These are phyloP conservation scores for Begonia loranthoides DNA, from an alignment of 306 rosid genomes.

Conservation along the genomic window DNA sequence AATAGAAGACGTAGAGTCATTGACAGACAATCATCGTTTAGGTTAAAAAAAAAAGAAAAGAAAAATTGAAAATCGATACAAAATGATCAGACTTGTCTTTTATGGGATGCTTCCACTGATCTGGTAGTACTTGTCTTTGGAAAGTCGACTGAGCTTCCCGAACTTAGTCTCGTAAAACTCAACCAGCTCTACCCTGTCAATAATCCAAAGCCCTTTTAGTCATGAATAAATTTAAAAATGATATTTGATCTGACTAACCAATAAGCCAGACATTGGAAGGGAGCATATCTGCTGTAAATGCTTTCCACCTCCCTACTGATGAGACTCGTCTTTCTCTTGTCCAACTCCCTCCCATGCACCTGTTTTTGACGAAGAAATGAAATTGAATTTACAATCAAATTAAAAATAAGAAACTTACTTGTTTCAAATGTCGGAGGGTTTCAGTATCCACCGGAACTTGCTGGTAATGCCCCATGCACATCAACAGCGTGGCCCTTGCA, in stretches of 20 bases:
- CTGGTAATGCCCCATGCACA: slow-evolving; percentile 20
- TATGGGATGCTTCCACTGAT: slow-evolving; percentile 15
- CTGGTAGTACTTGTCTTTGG: slow-evolving; percentile 4
- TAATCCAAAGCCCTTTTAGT: not conserved
- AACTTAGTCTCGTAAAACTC: slow-evolving; percentile 14
- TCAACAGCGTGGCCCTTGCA: slow-evolving; percentile 12
- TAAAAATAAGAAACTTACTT: slow-evolving; percentile 3
- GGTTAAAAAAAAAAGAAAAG: too few relatives aligned
- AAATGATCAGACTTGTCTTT: too few relatives aligned
- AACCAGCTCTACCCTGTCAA: slow-evolving; percentile 16
- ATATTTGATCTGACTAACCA: slow-evolving; percentile 2
- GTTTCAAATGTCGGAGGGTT: slow-evolving; percentile 17
- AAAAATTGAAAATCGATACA: too few relatives aligned
- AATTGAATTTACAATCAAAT: not conserved
- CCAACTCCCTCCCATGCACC: slow-evolving; percentile 12
- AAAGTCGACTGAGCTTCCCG: slow-evolving; percentile 19
- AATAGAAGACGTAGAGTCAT: too few relatives aligned
- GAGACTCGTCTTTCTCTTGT: not conserved
- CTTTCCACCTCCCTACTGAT: not conserved
- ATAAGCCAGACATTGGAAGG: slow-evolving; percentile 26
- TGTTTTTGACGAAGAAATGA: not conserved
- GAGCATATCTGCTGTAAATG: slow-evolving; percentile 17
- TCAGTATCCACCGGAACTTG: slow-evolving; percentile 18
- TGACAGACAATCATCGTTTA: too few relatives aligned
- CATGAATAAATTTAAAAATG: not conserved